Base-by-base conservation (phyloP, 1,139 yeast species). In the Yamadazyma kanchanaburiensis region DNA sequence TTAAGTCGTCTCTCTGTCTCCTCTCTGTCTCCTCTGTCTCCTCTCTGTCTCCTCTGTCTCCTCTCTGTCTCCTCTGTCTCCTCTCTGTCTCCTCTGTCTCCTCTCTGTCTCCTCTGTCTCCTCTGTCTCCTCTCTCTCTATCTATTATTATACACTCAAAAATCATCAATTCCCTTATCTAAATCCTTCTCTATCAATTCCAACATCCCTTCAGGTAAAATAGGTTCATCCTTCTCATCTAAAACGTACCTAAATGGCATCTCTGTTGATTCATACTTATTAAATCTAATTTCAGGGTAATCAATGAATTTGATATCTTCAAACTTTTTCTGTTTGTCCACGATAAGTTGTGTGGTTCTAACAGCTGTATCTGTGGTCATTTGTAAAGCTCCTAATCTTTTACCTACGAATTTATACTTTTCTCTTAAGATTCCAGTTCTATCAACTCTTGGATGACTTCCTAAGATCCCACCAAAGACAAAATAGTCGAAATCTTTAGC, bases 291-390 rank as follows among this genome's bases (percentile, higher is more conserved):
- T 58, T 89, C 97, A 3, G 98, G 98, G 52, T 86, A 88, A 55
- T 91, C 97, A 38, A 89, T 77, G 53, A 86, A 89, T 34, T 75
- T 73, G 37, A 91, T 86, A 28, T 83, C 74, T 36, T 82, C 83
- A 44, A 91, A 82, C 47, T 53, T 49, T 9, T 54, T 61, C 35
- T 70, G 61, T 29, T 73, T 70, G 37, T 80, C 77, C 11, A 85
- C 66, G 18, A 91, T 89, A 30, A 73, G 54, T 48, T 85, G 88
- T 1, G 96, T 86, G 17, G 94, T 86, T 58, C 98, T 74, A 21
- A 91, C 83, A 1, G 97, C 97, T 3, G 97, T 89, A 50, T 91
- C 98, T 0, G 98, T 91, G 15, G 97, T 87, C 97, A 91, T 89
- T 53, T 91, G 98, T 43, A 84, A 74, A 32, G 68, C 74, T 1